Conservation (phyloP, 768 basidiomycete genomes). For the Tylopilus sp. region DNA sequence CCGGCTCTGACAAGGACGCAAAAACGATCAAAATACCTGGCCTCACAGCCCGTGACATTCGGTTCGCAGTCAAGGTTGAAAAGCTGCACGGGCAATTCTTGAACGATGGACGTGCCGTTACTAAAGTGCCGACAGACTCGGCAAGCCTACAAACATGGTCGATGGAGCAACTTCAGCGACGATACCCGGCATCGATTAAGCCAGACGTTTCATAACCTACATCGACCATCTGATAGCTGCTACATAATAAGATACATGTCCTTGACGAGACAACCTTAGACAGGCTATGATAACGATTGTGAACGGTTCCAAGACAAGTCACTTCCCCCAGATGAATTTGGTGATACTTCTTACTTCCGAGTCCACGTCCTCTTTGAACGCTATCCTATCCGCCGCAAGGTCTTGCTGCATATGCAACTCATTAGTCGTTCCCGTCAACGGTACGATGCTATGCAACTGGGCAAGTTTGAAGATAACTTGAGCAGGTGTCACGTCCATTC, state of each 20-base stretch:
- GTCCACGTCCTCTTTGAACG: conserved; percentile 30
- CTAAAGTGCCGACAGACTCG: conserved; percentile 17
- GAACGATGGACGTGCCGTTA: conserved; percentile 17
- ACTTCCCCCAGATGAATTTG: conserved; percentile 28
- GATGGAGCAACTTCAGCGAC: conserved; percentile 21
- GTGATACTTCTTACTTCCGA: conserved; percentile 22
- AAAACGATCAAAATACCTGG: conserved; percentile 32
- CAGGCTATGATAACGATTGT: neutral
- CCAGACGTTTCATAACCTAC: neutral
- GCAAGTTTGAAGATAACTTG: conserved; percentile 70
- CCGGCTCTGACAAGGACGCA: conserved; percentile 6
- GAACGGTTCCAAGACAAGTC: neutral
- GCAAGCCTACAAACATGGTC: conserved; percentile 19
- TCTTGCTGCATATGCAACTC: conserved; percentile 68
- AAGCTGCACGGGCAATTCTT: conserved; percentile 26
- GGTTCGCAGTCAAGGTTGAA: conserved; percentile 46
- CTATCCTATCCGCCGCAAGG: conserved; percentile 41
- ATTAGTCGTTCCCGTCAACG: conserved; percentile 72
- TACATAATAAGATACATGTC: conserved; percentile 6
- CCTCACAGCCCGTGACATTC: conserved; percentile 49
- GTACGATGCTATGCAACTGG: conserved; percentile 62
- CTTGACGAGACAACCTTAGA: neutral
- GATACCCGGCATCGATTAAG: conserved; percentile 15
- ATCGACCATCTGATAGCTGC: neutral
- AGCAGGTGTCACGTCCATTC: conserved; percentile 51